phyloP scores from a whole-genome alignment of 805 yeast species.

The Komagataella mondaviorum region DNA sequence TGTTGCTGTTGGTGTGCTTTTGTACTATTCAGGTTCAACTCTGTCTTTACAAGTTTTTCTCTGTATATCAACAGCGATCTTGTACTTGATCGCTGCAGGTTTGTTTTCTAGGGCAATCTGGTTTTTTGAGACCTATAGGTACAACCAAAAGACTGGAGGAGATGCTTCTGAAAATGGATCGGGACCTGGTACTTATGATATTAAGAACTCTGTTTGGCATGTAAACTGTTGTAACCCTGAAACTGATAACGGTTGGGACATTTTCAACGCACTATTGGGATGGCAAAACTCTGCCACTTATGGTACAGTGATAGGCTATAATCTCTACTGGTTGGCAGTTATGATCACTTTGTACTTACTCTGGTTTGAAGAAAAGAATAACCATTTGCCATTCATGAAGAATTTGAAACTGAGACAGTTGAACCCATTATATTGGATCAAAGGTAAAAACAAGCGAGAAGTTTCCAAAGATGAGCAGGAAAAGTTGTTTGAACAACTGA shows the following conservation, averaged over 20 bases:
- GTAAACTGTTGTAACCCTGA: slow-evolving; percentile 96
- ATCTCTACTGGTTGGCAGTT: slow-evolving; percentile 72
- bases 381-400: slow-evolving; percentile 65
- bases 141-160: slow-evolving; percentile 67
- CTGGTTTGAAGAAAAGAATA: slow-evolving; percentile 74
- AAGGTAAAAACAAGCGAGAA: slow-evolving; percentile 51
- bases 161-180: slow-evolving; percentile 88
- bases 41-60: slow-evolving; percentile 81
- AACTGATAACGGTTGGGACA: slow-evolving; percentile 90
- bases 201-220: slow-evolving; percentile 77
- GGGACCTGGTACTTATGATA: slow-evolving; percentile 92
- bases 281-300: slow-evolving; percentile 97
- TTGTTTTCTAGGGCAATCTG: slow-evolving; percentile 88
- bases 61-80: slow-evolving; percentile 75
- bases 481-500: slow-evolving; percentile 30
- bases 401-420: slow-evolving; percentile 30
- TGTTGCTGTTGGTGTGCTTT: slow-evolving; percentile 45
- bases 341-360: slow-evolving; percentile 42
- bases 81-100: slow-evolving; percentile 86
- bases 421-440: slow-evolving; percentile 65
- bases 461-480: slow-evolving; percentile 37
- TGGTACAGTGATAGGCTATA: slow-evolving; percentile 84
- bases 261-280: slow-evolving; percentile 86
- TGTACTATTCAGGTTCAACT: slow-evolving; percentile 75
- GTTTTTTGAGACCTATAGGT: slow-evolving; percentile 66